Base-by-base conservation (phyloP, 148 eudicot genomes). In the Chenopodium berlandieri region DNA sequence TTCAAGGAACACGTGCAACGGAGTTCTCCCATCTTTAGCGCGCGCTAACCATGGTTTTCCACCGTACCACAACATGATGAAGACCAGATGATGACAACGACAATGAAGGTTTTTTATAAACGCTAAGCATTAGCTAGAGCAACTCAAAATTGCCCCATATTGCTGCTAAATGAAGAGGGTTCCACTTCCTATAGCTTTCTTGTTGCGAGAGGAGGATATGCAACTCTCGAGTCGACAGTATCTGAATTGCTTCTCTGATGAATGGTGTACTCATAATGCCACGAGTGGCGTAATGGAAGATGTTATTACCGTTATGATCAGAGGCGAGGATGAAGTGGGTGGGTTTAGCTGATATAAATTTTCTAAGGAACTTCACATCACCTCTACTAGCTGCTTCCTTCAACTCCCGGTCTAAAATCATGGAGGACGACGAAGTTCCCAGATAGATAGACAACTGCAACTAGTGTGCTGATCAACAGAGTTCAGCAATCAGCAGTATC, bases 11-110 rank as follows among this genome's bases (percentile, higher is more conserved):
- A 63, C 11, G 30, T 65, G 73, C 78, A 78, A 32, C 13, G 71
- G 81, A 1, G 81, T 81, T 25, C 20, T 4, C 1, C 31, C 48
- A 9, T 22, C 9, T 0, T 9, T 3, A 50, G 37, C 78, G 4
- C 19, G 50, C 2, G 20, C 73, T 46, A 81, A 31, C 83, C 83
- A 81, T 30, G 83, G 83, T 27, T 73, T 80, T 7, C 7, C n/a
- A 7, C 11, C 60, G 71, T 48, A 17, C 30, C 7, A 9, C 8
- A 1, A 20, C 46, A 13, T 16, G 19, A 13, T 16, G 19, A 27
- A 11, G 3, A 30, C 50, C 52, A 31, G 40, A 32, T 1, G 32
- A n/a, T 2, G 65, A 60, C 20, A 9, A 7, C 20, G 37, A 22
- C 6, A 4, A 20, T 3, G 56, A 25, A 6, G 77, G 37, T 56